Evolutionary conservation across 495 filamentous ascomycete species (phyloP), one percentile per base, ranked within the genome.

Genomic region (Daldinia loculata): DNA sequence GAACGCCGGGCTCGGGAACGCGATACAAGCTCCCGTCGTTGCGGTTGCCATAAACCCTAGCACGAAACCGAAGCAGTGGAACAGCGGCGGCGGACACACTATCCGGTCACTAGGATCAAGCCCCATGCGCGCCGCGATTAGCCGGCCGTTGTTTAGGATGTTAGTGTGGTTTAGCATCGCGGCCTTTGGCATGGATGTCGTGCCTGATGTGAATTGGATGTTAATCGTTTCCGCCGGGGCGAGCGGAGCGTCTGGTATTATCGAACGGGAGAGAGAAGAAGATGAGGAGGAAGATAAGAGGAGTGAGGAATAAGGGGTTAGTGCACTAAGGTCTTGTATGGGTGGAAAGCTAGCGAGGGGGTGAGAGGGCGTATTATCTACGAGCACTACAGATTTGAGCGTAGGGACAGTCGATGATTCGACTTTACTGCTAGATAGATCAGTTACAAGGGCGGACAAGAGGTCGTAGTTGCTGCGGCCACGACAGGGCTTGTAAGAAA

Each of bases 121-220:
- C 0, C 90, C 87, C 93, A 97, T 96, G 17, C 94, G 83, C 68
- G 90, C 85, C 2, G 92, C 93, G 67, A 97, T 94, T 41, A 90
- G 88, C 7, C 84, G 85, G 34, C 94, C 93, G 76, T 97, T 97
- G 77, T 99, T 99, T 43, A 99, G 83, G 67, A 99, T 97, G 11
- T 86, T 89, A 7, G 83, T 85, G 79, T 99, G 95, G 6, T 86
- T 90, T 4, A 99, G 85, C 80, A 93, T 97, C 1, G 95, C 93
- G 0, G 95, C 95, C 82, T 99, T 99, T 2, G 95, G 95, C 75
- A 86, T 82, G 0, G 89, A 90, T 0, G 95, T 99, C 6, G 95
- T 99, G 29, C 95, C 95, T 6, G 92, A 95, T 7, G 95, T 99
- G 80, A 98, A 99, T 76, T 99, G 95, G 70, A 99, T 97, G 76